Evolutionary conservation across 148 eudicot species (phyloP).

Genomic region (Vaccinium macrocarpon): DNA sequence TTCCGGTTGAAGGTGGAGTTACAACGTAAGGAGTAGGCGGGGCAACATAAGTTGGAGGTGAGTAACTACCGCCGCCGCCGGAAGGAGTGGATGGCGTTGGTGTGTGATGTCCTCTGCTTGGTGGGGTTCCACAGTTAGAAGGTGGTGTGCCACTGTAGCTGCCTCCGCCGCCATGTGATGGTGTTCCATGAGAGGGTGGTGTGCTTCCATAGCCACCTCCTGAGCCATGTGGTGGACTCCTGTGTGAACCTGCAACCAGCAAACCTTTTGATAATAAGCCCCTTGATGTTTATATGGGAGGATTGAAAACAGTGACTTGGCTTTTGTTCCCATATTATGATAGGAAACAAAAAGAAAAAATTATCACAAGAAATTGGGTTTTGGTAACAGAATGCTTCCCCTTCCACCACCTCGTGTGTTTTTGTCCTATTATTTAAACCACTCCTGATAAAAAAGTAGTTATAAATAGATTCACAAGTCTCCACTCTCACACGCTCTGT

Average conservation of each 20-base stretch:
- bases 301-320: not conserved
- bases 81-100: constrained; percentile 36
- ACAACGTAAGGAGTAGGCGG: constrained; percentile 15
- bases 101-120: constrained; percentile 35
- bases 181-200: constrained; percentile 14
- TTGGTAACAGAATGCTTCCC: not conserved
- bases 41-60: constrained; percentile 29
- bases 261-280: not conserved
- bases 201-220: constrained; percentile 9
- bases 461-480: not conserved
- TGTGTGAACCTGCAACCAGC: constrained; percentile 26
- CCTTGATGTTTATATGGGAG: not conserved
- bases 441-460: not conserved
- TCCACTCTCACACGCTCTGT: not conserved
- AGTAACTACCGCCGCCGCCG: constrained; percentile 19
- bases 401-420: not conserved
- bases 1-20: constrained; percentile 18
- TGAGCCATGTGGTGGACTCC: constrained; percentile 20
- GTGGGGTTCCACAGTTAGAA: constrained; percentile 27
- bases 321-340: not conserved
- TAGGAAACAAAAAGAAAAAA: not conserved
- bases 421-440: not conserved
- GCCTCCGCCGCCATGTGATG: constrained; percentile 12
- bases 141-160: constrained; percentile 18
- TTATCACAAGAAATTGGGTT: not conserved